Evolutionary conservation across 805 yeast genomes (phyloP).

Genomic region (Saturnispora hagleri): DNA sequence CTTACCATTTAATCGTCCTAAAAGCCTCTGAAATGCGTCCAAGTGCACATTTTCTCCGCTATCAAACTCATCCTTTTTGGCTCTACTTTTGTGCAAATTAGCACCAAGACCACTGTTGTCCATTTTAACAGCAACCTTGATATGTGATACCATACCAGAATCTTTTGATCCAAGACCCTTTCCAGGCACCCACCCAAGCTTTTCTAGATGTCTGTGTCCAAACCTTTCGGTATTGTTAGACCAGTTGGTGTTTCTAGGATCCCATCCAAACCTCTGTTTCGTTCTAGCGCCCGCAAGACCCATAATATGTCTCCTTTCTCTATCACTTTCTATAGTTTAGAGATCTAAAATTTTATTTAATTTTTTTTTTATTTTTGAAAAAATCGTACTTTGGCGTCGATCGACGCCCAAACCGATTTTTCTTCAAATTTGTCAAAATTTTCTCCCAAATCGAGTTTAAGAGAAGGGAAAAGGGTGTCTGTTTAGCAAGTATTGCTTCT

Average conservation of each 20-base stretch:
- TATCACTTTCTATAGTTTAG: neutral
- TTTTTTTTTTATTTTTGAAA: neutral
- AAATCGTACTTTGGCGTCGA: neutral
- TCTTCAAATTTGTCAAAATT: neutral
- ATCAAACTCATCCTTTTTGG: constrained; percentile 58
- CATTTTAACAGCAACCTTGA: constrained; percentile 72
- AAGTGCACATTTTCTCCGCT: constrained; percentile 82
- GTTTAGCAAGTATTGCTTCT: neutral
- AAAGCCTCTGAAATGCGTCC: constrained; percentile 84
- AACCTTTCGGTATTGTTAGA: constrained; percentile 75
- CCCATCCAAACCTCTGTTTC: constrained; percentile 80
- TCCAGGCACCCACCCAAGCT: constrained; percentile 91
- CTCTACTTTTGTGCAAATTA: constrained; percentile 38
- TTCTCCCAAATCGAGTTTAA: neutral
- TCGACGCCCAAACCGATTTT: neutral
- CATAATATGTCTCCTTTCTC: constrained; percentile 31
- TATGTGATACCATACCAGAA: constrained; percentile 68
- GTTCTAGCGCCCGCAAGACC: constrained; percentile 75
- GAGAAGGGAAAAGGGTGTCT: neutral
- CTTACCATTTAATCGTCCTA: constrained; percentile 84
- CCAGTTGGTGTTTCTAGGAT: constrained; percentile 94
- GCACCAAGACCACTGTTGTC: constrained; percentile 89
- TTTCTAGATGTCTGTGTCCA: constrained; percentile 78
- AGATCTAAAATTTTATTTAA: neutral
- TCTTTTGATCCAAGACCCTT: constrained; percentile 68